Conservation (phyloP, 148 eudicot species). For the Nyssa sinensis region DNA sequence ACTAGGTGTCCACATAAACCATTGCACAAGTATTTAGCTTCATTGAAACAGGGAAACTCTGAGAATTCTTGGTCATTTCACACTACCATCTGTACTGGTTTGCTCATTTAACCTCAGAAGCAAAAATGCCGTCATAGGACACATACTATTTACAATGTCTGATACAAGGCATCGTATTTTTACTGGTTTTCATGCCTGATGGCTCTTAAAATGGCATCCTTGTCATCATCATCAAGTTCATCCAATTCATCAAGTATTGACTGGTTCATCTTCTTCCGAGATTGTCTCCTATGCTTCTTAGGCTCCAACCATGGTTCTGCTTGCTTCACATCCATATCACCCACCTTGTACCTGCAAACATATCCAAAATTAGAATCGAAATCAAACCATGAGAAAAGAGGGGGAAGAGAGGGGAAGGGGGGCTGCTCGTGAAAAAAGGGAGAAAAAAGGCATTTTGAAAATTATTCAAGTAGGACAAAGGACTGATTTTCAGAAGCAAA, state of each 20-base stretch:
- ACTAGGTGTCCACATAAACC: too few species aligned
- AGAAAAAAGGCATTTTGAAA: not conserved
- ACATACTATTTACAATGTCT: not conserved
- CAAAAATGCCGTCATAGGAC: not conserved
- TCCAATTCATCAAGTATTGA: slow-evolving; percentile 63
- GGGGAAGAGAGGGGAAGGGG: not conserved
- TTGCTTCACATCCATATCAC: slow-evolving; percentile 65
- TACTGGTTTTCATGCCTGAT: slow-evolving; percentile 46
- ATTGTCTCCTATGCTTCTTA: slow-evolving; percentile 83
- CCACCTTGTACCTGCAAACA: slow-evolving; percentile 55
- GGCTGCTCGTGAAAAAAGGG: too few species aligned
- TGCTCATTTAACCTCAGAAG: not conserved
- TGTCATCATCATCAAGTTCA: slow-evolving; percentile 52
- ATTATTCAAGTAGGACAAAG: not conserved
- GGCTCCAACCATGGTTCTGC: slow-evolving; percentile 74
- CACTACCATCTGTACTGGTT: not conserved
- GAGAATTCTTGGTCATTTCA: not conserved
- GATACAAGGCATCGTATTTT: not conserved
- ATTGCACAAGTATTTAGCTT: too few species aligned
- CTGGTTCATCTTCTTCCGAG: slow-evolving; percentile 74
- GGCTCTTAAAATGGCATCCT: slow-evolving; percentile 43
- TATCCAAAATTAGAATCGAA: not conserved
- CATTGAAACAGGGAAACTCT: too few species aligned
- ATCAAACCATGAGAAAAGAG: not conserved
- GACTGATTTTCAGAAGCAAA: too few species aligned